Evolutionary conservation across 108 stramenopile species (phyloP), one percentile per base, ranked within the genome.

Genomic region (Cyclostephanos invisitatus): DNA sequence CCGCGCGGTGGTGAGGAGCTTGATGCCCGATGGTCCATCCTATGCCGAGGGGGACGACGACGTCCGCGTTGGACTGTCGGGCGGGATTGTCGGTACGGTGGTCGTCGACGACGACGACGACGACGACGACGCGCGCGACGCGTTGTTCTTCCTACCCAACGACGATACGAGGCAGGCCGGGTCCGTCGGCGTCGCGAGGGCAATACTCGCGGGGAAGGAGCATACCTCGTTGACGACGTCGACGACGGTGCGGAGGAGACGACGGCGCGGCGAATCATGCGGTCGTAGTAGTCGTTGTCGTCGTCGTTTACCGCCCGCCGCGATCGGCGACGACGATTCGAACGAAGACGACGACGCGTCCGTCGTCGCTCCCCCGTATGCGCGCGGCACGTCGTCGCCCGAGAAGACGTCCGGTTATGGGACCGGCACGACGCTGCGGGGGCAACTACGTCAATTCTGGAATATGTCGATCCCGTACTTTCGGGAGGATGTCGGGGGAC

Each of bases 391-490:
- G n/a, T n/a, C n/a, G n/a, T 11, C 40, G 40, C 8, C 40, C 40
- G 40, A 46, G 14, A 46, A 46, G 44, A 0, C 10, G 28, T 8
- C 55, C 7, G 12, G 55, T n/a, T n/a, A n/a, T 3, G 11, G 17
- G 56, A 12, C 1, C 14, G 17, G 15, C 44, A 46, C 44, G 44
- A 46, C 44, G 44, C 55, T 78, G 17, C 65, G 72, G 12, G 56
- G 61, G 24, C 82, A 75, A 53, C 22, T 76, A 0, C 61, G 50
- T 32, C 67, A 77, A 7, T 88, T 88, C 46, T 61, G 63, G 22
- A 25, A 62, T 35, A 76, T 88, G 83, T 55, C 83, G 3, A 12
- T 36, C 3, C 87, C 87, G 1, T 88, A 88, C 66, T 88, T 86
- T 63, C 79, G 75, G 24, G 75, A 73, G 40, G 75, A 29, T 17